These are phyloP conservation scores for Beauveria varroae DNA, from an alignment of 2,329 filamentous ascomycete genomes.

Conservation along the genomic window DNA sequence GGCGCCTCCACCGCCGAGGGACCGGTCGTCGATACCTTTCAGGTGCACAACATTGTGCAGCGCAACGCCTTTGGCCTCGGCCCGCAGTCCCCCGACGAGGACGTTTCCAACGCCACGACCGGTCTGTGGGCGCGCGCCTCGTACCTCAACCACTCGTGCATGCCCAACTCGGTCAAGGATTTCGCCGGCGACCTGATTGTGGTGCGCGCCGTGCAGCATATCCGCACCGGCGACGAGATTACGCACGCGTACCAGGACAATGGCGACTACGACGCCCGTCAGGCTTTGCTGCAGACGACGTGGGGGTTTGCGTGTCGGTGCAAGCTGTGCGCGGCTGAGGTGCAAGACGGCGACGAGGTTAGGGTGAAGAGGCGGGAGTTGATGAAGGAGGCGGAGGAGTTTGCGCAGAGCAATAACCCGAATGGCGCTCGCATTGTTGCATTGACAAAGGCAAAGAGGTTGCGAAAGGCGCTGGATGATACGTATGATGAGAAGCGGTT, in stretches of 20 bases:
- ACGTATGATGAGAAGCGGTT: slow-evolving; percentile 23
- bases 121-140: slow-evolving; percentile 33
- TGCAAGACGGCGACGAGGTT: slow-evolving; percentile 14
- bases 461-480: slow-evolving; percentile 18
- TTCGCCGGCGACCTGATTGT: slow-evolving; percentile 33
- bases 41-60: slow-evolving; percentile 25
- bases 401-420: slow-evolving; percentile 13
- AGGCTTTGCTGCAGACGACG: slow-evolving; percentile 16
- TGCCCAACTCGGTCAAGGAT: slow-evolving; percentile 26
- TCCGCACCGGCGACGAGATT: slow-evolving; percentile 27
- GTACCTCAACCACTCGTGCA: slow-evolving; percentile 36
- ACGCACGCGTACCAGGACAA: slow-evolving; percentile 25
- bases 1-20: slow-evolving; percentile 18
- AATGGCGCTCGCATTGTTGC: slow-evolving; percentile 14
- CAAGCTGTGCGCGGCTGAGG: slow-evolving; percentile 26
- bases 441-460: slow-evolving; percentile 18
- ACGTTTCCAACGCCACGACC: slow-evolving; percentile 24
- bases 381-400: slow-evolving; percentile 16
- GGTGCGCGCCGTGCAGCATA: slow-evolving; percentile 27
- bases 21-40: slow-evolving; percentile 23
- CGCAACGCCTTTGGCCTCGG: slow-evolving; percentile 27
- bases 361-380: slow-evolving; percentile 16
- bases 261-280: slow-evolving; percentile 19
- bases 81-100: slow-evolving; percentile 21
- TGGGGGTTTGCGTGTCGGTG: slow-evolving; percentile 34